Base-by-base conservation (phyloP, 768 basidiomycete genomes). In the Aureoboletus auriporus region DNA sequence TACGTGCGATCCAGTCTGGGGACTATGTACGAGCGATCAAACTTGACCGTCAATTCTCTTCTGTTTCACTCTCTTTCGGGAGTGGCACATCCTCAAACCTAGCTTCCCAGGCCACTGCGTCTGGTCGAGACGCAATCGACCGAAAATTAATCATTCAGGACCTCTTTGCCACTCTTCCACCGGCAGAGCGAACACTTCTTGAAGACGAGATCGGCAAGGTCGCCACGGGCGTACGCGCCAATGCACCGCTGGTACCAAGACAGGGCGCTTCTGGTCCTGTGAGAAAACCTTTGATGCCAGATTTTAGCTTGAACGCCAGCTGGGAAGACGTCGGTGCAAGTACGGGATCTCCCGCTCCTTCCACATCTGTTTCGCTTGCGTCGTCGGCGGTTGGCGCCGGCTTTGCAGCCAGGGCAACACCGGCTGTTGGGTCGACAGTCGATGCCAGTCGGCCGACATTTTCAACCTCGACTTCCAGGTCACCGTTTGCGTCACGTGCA, bases 1-100 rank as follows among this genome's bases (percentile, higher is more conserved):
- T 86, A 13, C 83, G 90, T 9, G 77, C 91, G 8, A 77, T 92
- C 30, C 84, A 89, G 59, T 75, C 73, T 3, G 89, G 88, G 4
- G 77, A 79, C 49, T 82, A 84, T 56, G 67, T 76, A 0, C 80
- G 82, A n/a, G 90, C 88, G 8, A 78, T 91, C 60, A 84, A 83
- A 67, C 72, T 88, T 37, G 88, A 92, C 63, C 77, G 79, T 42
- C 73, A 77, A 56, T 83, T 88, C 54, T 64, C 73, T 35, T 65
- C 73, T 9, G 60, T 69, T n/a, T 71, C 75, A 37, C 65, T 74
- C 26, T 46, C 66, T 37, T 42, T 55, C 3, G 48, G 41, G 7
- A 39, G 30, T 31, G 56, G 46, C 5, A 1, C 46, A 20, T 44
- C 56, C 5, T 42, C 62, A 3, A 37, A 5, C n/a, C 36, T 34